Conservation (phyloP, 768 basidiomycete species). For the Sporobolomyces roseus region DNA sequence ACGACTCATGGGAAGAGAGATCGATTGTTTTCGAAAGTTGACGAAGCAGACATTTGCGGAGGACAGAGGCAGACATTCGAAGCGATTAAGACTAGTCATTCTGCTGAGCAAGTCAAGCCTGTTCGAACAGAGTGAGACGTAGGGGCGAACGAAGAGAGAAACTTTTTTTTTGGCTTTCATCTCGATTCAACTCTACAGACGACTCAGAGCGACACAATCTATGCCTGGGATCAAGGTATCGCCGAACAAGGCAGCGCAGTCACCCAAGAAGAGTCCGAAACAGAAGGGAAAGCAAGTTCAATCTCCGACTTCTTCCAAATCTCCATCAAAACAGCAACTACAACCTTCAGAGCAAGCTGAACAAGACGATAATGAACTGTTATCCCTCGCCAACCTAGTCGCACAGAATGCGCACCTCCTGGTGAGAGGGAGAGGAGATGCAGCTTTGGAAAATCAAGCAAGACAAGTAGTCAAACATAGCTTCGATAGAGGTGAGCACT, state of each 20-base stretch:
- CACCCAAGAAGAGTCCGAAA: conserved; percentile 24
- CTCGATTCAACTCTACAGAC: background rate
- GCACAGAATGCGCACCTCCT: conserved; percentile 43
- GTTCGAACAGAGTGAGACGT: no score
- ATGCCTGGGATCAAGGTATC: conserved; percentile 13
- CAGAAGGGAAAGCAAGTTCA: conserved; percentile 35
- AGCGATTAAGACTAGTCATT: no score
- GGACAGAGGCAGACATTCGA: no score
- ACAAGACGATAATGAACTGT: conserved; percentile 23
- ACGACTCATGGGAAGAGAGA: no score
- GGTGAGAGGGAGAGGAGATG: conserved; percentile 44
- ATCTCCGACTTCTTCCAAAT: background rate
- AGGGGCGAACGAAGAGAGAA: no score
- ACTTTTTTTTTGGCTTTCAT: no score
- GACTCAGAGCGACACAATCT: no score
- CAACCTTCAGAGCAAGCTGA: background rate
- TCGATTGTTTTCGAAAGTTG: no score
- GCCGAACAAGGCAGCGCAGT: background rate
- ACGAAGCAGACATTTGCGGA: no score
- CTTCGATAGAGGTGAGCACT: conserved; percentile 49
- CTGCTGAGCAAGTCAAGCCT: no score
- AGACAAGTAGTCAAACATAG: conserved; percentile 47
- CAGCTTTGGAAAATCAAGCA: conserved; percentile 43
- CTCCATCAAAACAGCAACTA: background rate
- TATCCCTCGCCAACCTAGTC: conserved; percentile 36